phyloP scores from a whole-genome alignment of 2,329 filamentous ascomycete genomes.

The Blumeriella jaapii region DNA sequence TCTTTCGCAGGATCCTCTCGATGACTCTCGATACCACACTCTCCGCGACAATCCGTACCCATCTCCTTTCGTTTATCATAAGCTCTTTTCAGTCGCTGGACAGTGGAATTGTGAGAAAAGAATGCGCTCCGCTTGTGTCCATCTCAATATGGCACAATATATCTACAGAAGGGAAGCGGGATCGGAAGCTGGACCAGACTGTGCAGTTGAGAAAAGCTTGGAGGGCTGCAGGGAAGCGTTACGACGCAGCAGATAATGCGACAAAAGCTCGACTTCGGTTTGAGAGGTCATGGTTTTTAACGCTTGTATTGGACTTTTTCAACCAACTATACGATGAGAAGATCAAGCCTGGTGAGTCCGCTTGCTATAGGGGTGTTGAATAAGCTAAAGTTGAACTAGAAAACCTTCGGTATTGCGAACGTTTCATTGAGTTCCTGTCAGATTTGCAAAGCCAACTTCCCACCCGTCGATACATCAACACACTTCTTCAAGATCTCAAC shows the following conservation, averaged over 20 bases:
- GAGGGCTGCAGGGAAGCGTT: slow-evolving; percentile 77
- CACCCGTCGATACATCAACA: slow-evolving; percentile 86
- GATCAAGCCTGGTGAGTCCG: slow-evolving; percentile 33
- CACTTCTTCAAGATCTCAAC: slow-evolving; percentile 76
- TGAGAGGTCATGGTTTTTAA: slow-evolving; percentile 88
- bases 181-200: slow-evolving; percentile 59
- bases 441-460: slow-evolving; percentile 90
- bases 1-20: slow-evolving; percentile 83
- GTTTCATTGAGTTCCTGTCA: slow-evolving; percentile 82
- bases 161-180: slow-evolving; percentile 62
- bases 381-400: slow-evolving; percentile 34
- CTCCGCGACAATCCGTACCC: slow-evolving; percentile 55
- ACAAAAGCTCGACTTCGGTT: slow-evolving; percentile 74
- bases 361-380: neutral
- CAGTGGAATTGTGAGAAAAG: slow-evolving; percentile 77
- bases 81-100: slow-evolving; percentile 90
- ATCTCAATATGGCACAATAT: slow-evolving; percentile 95
- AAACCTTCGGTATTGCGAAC: slow-evolving; percentile 72
- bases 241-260: slow-evolving; percentile 71
- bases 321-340: slow-evolving; percentile 53
- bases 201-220: slow-evolving; percentile 78
- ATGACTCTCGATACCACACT: slow-evolving; percentile 67
- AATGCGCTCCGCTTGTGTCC: slow-evolving; percentile 89
- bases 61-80: slow-evolving; percentile 84
- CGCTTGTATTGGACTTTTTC: slow-evolving; percentile 73